Evolutionary conservation across 257 asterid genomes (phyloP).

Genomic region (Fraxinus quadrangulata): DNA sequence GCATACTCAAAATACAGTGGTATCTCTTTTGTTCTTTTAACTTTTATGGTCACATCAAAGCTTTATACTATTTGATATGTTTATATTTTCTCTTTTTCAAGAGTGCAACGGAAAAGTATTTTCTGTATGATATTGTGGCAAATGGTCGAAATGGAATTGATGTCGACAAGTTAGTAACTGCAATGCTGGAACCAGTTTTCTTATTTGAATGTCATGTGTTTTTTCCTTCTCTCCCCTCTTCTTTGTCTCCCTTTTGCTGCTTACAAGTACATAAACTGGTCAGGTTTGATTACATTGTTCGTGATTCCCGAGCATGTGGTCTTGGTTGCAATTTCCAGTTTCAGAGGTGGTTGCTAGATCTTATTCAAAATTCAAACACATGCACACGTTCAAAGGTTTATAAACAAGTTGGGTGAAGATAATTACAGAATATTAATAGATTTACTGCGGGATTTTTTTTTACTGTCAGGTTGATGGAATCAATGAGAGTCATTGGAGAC

Average conservation of each 20-base stretch:
- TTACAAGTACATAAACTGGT: background rate
- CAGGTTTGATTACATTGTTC: constrained; percentile 91
- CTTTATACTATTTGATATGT: constrained; percentile 5
- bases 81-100: constrained; percentile 37
- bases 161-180: constrained; percentile 88
- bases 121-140: constrained; percentile 92
- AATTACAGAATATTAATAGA: background rate
- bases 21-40: background rate
- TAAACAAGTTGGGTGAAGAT: constrained; percentile 4
- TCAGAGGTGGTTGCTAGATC: constrained; percentile 49
- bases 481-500: constrained; percentile 88
- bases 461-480: constrained; percentile 73
- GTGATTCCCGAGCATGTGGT: constrained; percentile 93
- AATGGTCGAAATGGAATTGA: constrained; percentile 96
- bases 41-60: too few relatives aligned
- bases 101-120: constrained; percentile 75
- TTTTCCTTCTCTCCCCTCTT: background rate
- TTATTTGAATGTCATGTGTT: constrained; percentile 21
- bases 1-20: too few relatives aligned
- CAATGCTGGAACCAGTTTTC: constrained; percentile 15
- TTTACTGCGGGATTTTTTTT: constrained; percentile 21
- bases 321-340: constrained; percentile 90
- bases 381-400: constrained; percentile 6
- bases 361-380: constrained; percentile 14
- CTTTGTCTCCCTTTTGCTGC: too few relatives aligned